A percentile compares a stretch with the other conserved stretches of the same genome.
Evolutionary conservation across 169 alveolate genomes (phyloP).

Genomic region (Plasmodium blacklocki): DNA sequence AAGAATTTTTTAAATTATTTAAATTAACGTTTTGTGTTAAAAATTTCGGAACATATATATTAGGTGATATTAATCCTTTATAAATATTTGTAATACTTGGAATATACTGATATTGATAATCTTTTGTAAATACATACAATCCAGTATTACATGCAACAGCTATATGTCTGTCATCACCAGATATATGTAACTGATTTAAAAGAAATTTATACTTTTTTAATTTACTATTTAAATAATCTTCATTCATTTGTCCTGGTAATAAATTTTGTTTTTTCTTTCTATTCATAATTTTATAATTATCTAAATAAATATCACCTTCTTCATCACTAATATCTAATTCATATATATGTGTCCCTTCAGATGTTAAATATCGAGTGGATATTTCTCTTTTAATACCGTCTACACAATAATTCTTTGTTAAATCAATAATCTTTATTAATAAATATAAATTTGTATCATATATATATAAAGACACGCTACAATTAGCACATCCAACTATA

Average conservation of each 20-base stretch:
- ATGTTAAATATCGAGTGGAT: conserved; percentile 45
- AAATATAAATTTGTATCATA: conserved; percentile 53
- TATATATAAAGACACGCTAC: conserved; percentile 38
- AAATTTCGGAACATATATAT: conserved; percentile 83
- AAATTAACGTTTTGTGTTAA: conserved; percentile 87
- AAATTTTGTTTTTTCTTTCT: conserved; percentile 41
- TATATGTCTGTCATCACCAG: conserved; percentile 79
- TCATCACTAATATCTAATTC: conserved; percentile 64
- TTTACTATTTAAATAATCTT: conserved; percentile 24
- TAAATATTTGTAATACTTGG: conserved; percentile 52
- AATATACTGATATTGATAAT: conserved; percentile 73
- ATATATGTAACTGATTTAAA: conserved; percentile 60
- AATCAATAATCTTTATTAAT: conserved; percentile 19
- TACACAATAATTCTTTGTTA: conserved; percentile 46
- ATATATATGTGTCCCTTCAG: conserved; percentile 27
- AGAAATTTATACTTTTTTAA: conserved; percentile 62
- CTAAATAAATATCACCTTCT: conserved; percentile 45
- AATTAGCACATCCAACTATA: conserved; percentile 45
- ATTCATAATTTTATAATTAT: conserved; percentile 33
- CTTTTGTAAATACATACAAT: conserved; percentile 73
- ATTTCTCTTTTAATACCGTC: conserved; percentile 65
- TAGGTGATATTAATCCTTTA: conserved; percentile 45
- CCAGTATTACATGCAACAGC: conserved; percentile 79
- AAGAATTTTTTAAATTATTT: conserved; percentile 75
- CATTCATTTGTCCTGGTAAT: conserved; percentile 60